A percentile compares a stretch with the other conserved stretches of the same genome.
These are phyloP conservation scores for Caryopteris hybrid DNA, from an alignment of 305 asterid genomes.

Conservation along the genomic window DNA sequence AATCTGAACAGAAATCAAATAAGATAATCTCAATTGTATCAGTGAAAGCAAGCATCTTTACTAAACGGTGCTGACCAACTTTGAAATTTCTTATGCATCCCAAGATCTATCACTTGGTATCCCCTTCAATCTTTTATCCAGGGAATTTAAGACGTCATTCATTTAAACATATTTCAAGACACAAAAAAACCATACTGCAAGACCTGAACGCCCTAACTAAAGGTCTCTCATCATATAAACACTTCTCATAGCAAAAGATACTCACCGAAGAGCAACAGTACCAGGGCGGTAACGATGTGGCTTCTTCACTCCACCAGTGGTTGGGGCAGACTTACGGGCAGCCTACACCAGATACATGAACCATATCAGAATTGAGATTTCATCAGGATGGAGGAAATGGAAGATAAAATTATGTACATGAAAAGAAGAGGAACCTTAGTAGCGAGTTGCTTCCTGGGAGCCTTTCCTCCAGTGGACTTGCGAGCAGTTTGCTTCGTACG, in stretches of 20 bases:
- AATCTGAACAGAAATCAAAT: too few species aligned
- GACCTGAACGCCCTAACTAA: not conserved
- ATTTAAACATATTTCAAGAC: not conserved
- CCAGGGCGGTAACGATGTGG: slow-evolving; percentile 91
- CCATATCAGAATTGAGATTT: not conserved
- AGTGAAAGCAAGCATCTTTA: too few species aligned
- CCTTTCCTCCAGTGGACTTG: slow-evolving; percentile 79
- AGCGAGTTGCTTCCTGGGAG: slow-evolving; percentile 84
- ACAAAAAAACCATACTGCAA: not conserved
- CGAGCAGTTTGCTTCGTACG: slow-evolving; percentile 89
- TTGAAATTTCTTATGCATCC: too few species aligned
- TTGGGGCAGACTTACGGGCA: slow-evolving; percentile 88
- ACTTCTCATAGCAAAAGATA: not conserved
- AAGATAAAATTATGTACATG: too few species aligned
- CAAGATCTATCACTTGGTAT: not conserved
- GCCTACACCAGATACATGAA: slow-evolving; percentile 31
- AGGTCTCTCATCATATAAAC: not conserved
- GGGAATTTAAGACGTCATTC: too few species aligned
- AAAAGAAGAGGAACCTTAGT: slow-evolving; percentile 75
- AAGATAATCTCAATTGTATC: not conserved
- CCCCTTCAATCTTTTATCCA: too few species aligned
- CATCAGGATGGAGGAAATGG: too few species aligned
- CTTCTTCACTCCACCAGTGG: slow-evolving; percentile 84
- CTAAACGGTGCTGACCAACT: too few species aligned
- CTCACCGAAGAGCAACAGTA: slow-evolving; percentile 87